Percentiles rank a stretch among this genome's conserved stretches.
These are phyloP conservation scores for Pinus albicaulis DNA, from an alignment of 75 land plant species.

Conservation along the genomic window DNA sequence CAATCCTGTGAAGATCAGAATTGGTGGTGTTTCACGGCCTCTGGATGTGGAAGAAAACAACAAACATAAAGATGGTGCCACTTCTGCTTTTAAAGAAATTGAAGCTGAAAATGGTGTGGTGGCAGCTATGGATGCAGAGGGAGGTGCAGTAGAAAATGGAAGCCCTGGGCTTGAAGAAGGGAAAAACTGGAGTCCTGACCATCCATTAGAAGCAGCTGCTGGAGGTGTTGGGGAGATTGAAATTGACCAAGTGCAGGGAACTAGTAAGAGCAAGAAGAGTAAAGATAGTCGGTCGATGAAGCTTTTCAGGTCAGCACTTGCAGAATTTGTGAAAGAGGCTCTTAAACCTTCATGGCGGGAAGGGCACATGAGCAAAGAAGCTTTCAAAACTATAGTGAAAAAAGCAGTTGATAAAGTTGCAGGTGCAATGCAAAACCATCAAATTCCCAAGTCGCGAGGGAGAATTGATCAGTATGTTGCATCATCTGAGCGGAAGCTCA, in stretches of 20 bases:
- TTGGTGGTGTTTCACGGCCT: slow-evolving; percentile 9
- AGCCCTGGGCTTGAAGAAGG: slow-evolving; percentile 36
- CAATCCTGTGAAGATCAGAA: slow-evolving; percentile 6
- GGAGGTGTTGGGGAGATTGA: slow-evolving; percentile 42
- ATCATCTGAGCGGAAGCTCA: slow-evolving; percentile 58
- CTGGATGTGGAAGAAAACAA: slow-evolving; percentile 27
- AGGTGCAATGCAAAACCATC: slow-evolving; percentile 44
- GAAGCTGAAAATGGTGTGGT: slow-evolving; percentile 59
- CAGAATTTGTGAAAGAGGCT: slow-evolving; percentile 74
- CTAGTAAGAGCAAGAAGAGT: slow-evolving; percentile 53
- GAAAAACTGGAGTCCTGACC: slow-evolving; percentile 31
- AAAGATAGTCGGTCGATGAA: slow-evolving; percentile 61
- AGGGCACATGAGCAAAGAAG: slow-evolving; percentile 85
- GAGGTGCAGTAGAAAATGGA: slow-evolving; percentile 61
- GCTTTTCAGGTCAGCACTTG: slow-evolving; percentile 55
- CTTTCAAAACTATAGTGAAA: slow-evolving; percentile 81
- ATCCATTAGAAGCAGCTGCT: slow-evolving; percentile 19
- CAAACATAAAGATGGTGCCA: slow-evolving; percentile 19
- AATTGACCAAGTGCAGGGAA: slow-evolving; percentile 35
- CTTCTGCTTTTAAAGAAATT: slow-evolving; percentile 10
- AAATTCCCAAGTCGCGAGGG: slow-evolving; percentile 57
- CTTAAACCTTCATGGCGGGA: slow-evolving; percentile 88
- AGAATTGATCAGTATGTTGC: slow-evolving; percentile 64
- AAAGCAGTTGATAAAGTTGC: slow-evolving; percentile 89
- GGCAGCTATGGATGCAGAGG: slow-evolving; percentile 53